Percentiles rank a stretch among this genome's conserved stretches.
phyloP scores from a whole-genome alignment of 768 basidiomycete genomes.

The Boletus edulis region DNA sequence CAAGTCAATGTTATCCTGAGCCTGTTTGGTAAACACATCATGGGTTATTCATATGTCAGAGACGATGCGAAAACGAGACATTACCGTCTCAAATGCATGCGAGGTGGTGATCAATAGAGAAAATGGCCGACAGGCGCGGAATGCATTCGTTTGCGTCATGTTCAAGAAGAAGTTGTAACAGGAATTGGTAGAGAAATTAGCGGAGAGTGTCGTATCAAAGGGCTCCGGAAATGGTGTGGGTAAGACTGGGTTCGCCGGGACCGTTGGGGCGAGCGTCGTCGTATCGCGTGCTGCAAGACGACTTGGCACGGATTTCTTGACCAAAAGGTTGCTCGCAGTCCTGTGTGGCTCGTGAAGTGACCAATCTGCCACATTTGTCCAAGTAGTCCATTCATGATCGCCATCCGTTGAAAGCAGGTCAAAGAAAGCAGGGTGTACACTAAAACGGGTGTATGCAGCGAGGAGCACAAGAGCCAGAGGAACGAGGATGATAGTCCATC shows the following conservation, averaged over 20 bases:
- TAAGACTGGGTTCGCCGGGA: constrained; percentile 41
- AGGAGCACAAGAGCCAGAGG: constrained; percentile 56
- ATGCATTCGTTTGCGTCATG: constrained; percentile 61
- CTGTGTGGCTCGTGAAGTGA: constrained; percentile 43
- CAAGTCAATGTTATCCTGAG: constrained; percentile 56
- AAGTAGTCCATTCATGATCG: constrained; percentile 29
- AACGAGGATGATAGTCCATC: constrained; percentile 53
- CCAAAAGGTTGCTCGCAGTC: neutral
- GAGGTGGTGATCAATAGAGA: constrained; percentile 62
- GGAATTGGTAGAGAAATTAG: constrained; percentile 61
- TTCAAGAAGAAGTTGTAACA: constrained; percentile 75
- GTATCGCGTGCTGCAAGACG: constrained; percentile 5
- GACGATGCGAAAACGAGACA: neutral
- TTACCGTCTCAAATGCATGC: constrained; percentile 53
- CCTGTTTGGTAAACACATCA: constrained; percentile 39
- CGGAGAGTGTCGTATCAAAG: constrained; percentile 58
- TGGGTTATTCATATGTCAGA: constrained; percentile 1
- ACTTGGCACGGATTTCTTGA: constrained; percentile 9
- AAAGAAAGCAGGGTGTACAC: constrained; percentile 46
- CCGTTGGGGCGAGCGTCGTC: constrained; percentile 19
- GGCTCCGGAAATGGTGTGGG: constrained; percentile 80
- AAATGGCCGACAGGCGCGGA: constrained; percentile 76
- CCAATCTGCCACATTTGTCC: constrained; percentile 35
- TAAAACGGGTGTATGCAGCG: constrained; percentile 49
- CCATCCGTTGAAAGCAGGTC: constrained; percentile 36